Percentiles rank a stretch among this genome's conserved stretches.
Evolutionary conservation across 345 rosid genomes (phyloP).

Genomic region (Bruguiera gymnorhiza): DNA sequence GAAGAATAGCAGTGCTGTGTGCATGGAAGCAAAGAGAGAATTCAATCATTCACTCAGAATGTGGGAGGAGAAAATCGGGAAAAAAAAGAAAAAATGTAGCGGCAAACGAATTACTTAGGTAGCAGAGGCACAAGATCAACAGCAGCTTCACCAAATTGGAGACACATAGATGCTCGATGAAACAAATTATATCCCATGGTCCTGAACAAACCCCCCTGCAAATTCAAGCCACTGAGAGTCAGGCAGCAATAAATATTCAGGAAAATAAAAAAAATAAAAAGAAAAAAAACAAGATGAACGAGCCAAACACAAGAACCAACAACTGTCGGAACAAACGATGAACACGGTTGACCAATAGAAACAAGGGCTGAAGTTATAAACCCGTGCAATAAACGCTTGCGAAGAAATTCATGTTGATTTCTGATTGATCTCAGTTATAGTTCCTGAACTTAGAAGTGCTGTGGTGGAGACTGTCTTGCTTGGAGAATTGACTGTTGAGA

Average conservation of each 20-base stretch:
- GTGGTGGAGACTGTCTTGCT: no score
- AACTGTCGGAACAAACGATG: no score
- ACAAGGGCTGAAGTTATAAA: no score
- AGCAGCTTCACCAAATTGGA: constrained; percentile 54
- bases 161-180: constrained; percentile 68
- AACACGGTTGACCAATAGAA: no score
- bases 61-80: no score
- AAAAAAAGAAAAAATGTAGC: neutral
- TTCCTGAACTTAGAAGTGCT: no score
- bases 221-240: constrained; percentile 1
- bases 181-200: constrained; percentile 67
- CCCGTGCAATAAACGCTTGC: no score
- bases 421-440: no score
- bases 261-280: no score
- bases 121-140: constrained; percentile 55
- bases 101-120: constrained; percentile 39
- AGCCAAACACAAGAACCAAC: neutral
- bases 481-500: no score
- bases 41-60: neutral
- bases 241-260: neutral
- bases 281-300: neutral
- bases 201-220: constrained; percentile 64
- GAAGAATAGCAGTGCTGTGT: constrained; percentile 61
- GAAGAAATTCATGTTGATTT: no score
- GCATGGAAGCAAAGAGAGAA: neutral